A percentile compares a stretch with the other conserved stretches of the same genome.
Evolutionary conservation across 139 green algal genomes (phyloP).

Genomic region (Tetradesmus lagerheimii): DNA sequence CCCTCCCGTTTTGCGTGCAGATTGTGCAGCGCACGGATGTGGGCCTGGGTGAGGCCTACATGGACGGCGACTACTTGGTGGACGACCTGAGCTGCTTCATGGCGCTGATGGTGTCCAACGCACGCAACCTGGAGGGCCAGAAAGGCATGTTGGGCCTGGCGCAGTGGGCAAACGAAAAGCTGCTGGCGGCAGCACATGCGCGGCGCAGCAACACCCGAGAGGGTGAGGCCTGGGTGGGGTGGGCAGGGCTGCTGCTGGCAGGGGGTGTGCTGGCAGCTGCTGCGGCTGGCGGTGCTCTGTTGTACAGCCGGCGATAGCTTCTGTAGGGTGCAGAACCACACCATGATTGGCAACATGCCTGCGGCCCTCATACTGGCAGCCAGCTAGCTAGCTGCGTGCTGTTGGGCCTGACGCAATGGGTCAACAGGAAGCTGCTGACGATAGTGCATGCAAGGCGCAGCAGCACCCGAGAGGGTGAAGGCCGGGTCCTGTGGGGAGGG

Average conservation of each 20-base stretch:
- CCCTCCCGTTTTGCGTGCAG: too few species aligned
- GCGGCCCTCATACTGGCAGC: too few species aligned
- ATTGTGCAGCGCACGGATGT: slow-evolving; percentile 86
- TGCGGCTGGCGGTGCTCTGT: too few species aligned
- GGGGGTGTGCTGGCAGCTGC: background rate
- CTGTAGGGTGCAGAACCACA: too few species aligned
- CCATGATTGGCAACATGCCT: too few species aligned
- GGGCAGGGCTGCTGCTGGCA: background rate
- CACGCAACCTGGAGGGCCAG: slow-evolving; percentile 49
- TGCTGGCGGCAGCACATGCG: slow-evolving; percentile 84
- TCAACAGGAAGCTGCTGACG: too few species aligned
- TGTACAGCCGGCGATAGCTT: too few species aligned
- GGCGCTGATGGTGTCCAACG: slow-evolving; percentile 68
- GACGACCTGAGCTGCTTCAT: slow-evolving; percentile 79
- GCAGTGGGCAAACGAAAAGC: slow-evolving; percentile 85
- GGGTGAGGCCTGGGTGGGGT: slow-evolving; percentile 33
- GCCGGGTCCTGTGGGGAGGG: too few species aligned
- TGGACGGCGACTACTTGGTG: slow-evolving; percentile 77
- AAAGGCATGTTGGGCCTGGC: slow-evolving; percentile 77
- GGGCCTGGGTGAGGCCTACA: slow-evolving; percentile 94
- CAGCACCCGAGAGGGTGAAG: too few species aligned
- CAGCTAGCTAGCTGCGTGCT: too few species aligned
- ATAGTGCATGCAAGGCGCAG: too few species aligned
- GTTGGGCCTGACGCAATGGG: too few species aligned
- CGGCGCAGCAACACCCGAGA: slow-evolving; percentile 84